Evolutionary conservation across 345 rosid genomes (phyloP).

Genomic region (Microcos paniculata): DNA sequence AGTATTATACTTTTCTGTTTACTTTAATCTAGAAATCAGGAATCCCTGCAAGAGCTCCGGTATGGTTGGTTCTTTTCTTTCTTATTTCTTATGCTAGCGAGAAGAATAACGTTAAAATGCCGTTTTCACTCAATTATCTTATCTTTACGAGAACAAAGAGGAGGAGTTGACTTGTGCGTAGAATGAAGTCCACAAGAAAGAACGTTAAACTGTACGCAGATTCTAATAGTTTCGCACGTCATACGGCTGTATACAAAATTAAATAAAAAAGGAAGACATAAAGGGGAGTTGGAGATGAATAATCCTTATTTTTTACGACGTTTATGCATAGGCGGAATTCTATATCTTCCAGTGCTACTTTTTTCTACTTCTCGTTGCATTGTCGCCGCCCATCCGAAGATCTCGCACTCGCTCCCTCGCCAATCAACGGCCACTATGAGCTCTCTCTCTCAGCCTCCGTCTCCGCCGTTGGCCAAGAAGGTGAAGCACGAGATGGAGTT

Average conservation of each 20-base stretch:
- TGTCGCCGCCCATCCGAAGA: neutral
- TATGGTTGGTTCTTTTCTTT: too few species aligned
- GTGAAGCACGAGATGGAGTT: constrained; percentile 71
- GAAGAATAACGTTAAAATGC: too few species aligned
- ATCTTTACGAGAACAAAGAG: too few species aligned
- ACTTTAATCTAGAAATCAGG: too few species aligned
- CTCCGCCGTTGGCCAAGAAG: constrained; percentile 78
- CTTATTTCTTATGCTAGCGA: too few species aligned
- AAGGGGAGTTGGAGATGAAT: too few species aligned
- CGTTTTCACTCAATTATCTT: too few species aligned
- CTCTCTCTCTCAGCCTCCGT: neutral
- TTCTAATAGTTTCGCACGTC: neutral
- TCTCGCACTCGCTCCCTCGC: neutral
- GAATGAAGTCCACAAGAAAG: neutral
- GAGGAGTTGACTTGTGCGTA: too few species aligned
- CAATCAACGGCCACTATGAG: neutral
- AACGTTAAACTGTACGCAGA: neutral
- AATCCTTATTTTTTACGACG: neutral
- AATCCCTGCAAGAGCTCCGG: too few species aligned
- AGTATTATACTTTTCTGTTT: too few species aligned
- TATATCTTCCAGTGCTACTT: neutral
- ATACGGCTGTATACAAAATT: neutral
- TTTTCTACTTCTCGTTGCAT: neutral
- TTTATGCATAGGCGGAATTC: neutral
- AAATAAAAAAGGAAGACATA: too few species aligned